Conservation (phyloP, 192 early-diverging fungal species). For the Gamsiella multidivaricata region DNA sequence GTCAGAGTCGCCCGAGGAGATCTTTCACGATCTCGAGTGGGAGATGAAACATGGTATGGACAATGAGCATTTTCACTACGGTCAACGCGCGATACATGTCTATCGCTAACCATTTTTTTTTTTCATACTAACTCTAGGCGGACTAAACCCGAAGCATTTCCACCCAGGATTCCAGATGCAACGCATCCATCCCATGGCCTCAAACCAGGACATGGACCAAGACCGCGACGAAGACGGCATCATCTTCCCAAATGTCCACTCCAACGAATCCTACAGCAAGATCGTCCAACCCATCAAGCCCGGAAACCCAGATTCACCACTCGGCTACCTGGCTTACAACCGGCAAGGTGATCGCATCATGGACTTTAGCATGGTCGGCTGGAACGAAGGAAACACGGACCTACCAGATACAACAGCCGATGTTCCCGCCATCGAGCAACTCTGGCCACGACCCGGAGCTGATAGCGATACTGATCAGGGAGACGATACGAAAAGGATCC, state of each 20-base stretch:
- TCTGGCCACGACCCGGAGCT: slow-evolving; percentile 16
- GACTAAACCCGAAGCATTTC: slow-evolving; percentile 28
- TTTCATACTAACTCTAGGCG: no score
- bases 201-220: background rate
- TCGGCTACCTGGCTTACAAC: slow-evolving; percentile 54
- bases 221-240: slow-evolving; percentile 39
- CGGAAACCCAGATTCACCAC: background rate
- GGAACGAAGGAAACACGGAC: slow-evolving; percentile 54
- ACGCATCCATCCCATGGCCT: background rate
- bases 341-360: slow-evolving; percentile 54
- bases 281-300: slow-evolving; percentile 15
- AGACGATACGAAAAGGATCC: slow-evolving; percentile 57
- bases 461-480: slow-evolving; percentile 24
- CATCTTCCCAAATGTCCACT: slow-evolving; percentile 18
- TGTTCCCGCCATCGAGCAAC: slow-evolving; percentile 21
- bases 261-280: slow-evolving; percentile 19
- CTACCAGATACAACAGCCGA: slow-evolving; percentile 24
- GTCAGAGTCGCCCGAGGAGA: background rate
- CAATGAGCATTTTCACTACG: background rate
- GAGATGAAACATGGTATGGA: slow-evolving; percentile 25
- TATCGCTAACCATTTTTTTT: no score
- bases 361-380: slow-evolving; percentile 61
- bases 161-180: background rate
- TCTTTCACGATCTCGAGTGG: slow-evolving; percentile 13
- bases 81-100: no score